These are phyloP conservation scores for Beta macrorhiza DNA, from an alignment of 179 eudicot genomes.

Conservation along the genomic window DNA sequence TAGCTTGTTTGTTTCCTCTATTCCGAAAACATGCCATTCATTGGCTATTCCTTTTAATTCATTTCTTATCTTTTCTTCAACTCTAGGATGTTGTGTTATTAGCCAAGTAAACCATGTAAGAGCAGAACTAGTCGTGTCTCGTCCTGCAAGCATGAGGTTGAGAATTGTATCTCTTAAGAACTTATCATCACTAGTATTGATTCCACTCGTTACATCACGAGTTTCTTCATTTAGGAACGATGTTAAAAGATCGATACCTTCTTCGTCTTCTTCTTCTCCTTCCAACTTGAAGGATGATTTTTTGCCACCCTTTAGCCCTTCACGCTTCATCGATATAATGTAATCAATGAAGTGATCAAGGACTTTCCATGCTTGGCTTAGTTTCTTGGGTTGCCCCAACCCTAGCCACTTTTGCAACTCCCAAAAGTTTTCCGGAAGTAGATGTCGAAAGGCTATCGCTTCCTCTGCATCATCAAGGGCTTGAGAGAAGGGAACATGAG, in stretches of 20 bases:
- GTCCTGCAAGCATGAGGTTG: constrained; percentile 48
- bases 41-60: constrained; percentile 33
- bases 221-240: constrained; percentile 29
- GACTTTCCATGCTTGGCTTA: constrained; percentile 40
- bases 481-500: constrained; percentile 41
- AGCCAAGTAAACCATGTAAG: constrained; percentile 62
- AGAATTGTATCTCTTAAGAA: constrained; percentile 50
- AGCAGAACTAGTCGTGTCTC: constrained; percentile 60
- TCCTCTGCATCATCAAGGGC: constrained; percentile 55
- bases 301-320: constrained; percentile 18
- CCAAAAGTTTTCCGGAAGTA: constrained; percentile 43
- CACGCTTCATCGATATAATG: constrained; percentile 32
- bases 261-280: constrained; percentile 29
- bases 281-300: not conserved
- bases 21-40: constrained; percentile 32
- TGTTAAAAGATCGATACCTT: constrained; percentile 39
- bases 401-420: constrained; percentile 37
- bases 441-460: constrained; percentile 42
- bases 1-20: constrained; percentile 36
- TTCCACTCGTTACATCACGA: constrained; percentile 10
- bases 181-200: constrained; percentile 31
- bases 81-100: constrained; percentile 40
- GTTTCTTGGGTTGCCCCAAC: constrained; percentile 35
- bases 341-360: constrained; percentile 36
- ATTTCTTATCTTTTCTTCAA: constrained; percentile 38